Evolutionary conservation across 108 stramenopile genomes (phyloP).

Genomic region (Skeletonema potamos): DNA sequence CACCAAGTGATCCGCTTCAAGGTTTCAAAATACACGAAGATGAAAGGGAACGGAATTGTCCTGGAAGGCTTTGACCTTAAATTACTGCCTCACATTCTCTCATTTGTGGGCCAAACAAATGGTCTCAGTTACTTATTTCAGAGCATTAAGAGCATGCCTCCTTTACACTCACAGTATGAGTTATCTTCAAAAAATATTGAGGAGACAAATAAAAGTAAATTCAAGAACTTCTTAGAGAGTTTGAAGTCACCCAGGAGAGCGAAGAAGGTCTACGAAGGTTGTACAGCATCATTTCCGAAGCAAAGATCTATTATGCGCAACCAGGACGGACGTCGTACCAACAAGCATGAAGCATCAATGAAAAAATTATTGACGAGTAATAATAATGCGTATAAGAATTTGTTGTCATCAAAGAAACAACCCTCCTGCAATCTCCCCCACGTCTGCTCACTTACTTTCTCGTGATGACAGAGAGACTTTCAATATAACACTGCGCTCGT

Average conservation of each 20-base stretch:
- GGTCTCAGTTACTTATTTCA: slow-evolving; percentile 11
- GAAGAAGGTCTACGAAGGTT: not conserved
- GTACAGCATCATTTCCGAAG: not conserved
- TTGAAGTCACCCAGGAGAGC: not conserved
- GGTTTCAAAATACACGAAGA: not conserved
- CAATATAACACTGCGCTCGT: no score
- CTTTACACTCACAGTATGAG: slow-evolving; percentile 1
- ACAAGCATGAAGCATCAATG: not conserved
- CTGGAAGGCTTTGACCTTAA: slow-evolving; percentile 10
- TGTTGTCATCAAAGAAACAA: no score
- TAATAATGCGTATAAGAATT: not conserved
- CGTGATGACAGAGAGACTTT: no score
- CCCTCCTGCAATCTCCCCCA: no score
- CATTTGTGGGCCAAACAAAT: slow-evolving; percentile 9
- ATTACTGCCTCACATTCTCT: slow-evolving; percentile 9
- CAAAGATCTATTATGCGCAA: not conserved
- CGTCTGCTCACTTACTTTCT: no score
- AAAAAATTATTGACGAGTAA: not conserved
- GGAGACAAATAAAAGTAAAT: not conserved
- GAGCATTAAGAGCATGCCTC: slow-evolving; percentile 6
- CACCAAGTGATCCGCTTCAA: slow-evolving; percentile 6
- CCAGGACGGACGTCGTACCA: not conserved
- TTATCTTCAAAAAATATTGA: not conserved
- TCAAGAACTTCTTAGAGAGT: not conserved
- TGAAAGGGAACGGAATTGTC: not conserved